Percentiles rank a stretch among this genome's conserved stretches.
These are phyloP conservation scores for Trichoderma breve DNA, from an alignment of 2,329 filamentous ascomycete genomes.

Conservation along the genomic window DNA sequence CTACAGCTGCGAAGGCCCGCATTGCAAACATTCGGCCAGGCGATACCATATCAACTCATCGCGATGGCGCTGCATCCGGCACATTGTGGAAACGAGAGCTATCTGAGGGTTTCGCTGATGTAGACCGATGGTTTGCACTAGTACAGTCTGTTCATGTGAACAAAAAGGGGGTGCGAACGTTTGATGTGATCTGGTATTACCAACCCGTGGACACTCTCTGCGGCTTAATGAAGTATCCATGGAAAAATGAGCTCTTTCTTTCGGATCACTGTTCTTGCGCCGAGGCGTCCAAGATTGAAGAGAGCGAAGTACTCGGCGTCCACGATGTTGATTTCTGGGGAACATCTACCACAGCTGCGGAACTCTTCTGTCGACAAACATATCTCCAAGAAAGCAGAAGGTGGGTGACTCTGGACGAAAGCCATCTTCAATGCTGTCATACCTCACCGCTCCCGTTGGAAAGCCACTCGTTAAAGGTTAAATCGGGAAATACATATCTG, in stretches of 20 bases:
- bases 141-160: constrained; percentile 56
- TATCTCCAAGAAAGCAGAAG: constrained; percentile 60
- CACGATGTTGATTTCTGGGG: constrained; percentile 60
- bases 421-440: constrained; percentile 55
- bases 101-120: constrained; percentile 41
- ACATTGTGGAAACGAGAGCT: constrained; percentile 56
- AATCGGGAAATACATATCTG: constrained; percentile 61
- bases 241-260: constrained; percentile 71
- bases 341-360: constrained; percentile 43
- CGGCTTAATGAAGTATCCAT: constrained; percentile 64
- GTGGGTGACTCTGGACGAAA: constrained; percentile 57
- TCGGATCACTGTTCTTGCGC: constrained; percentile 73
- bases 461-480: constrained; percentile 34
- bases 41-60: constrained; percentile 49
- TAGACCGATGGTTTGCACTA: constrained; percentile 66
- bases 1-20: constrained; percentile 26
- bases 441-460: constrained; percentile 17
- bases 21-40: constrained; percentile 41
- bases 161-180: constrained; percentile 38
- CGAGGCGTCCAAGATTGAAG: constrained; percentile 45
- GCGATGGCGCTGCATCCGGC: constrained; percentile 44
- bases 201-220: constrained; percentile 69
- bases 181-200: constrained; percentile 75
- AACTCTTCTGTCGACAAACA: constrained; percentile 69
- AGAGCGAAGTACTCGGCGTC: constrained; percentile 55